phyloP scores from a whole-genome alignment of 495 filamentous ascomycete species.

The Arthonia radiata region DNA sequence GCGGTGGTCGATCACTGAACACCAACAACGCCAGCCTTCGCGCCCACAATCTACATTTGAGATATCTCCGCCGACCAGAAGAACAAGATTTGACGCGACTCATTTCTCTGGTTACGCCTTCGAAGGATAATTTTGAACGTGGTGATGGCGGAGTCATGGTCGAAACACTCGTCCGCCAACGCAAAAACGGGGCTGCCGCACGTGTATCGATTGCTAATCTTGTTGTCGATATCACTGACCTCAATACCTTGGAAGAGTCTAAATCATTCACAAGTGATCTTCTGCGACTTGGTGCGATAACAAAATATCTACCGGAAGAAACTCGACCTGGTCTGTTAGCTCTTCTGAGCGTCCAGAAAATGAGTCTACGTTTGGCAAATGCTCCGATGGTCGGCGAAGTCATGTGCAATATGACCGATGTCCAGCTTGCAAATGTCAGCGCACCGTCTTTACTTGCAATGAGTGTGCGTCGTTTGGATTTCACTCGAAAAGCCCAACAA shows the following conservation, averaged over 20 bases:
- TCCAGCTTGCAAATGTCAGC: constrained; percentile 63
- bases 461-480: constrained; percentile 31
- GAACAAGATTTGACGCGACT: constrained; percentile 61
- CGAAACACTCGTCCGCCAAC: constrained; percentile 72
- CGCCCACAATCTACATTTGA: constrained; percentile 39
- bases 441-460: constrained; percentile 59
- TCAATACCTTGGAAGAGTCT: constrained; percentile 49
- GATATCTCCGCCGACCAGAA: constrained; percentile 48
- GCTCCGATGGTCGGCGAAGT: constrained; percentile 45
- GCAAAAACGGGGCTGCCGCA: constrained; percentile 69
- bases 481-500: constrained; percentile 40
- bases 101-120: constrained; percentile 68
- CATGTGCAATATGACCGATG: constrained; percentile 25
- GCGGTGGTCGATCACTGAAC: constrained; percentile 16
- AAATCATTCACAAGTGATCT: no score
- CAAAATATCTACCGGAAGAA: constrained; percentile 90
- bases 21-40: constrained; percentile 26
- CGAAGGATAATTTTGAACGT: constrained; percentile 76
- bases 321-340: constrained; percentile 77
- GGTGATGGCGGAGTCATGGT: constrained; percentile 85
- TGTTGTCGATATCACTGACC: constrained; percentile 27
- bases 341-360: constrained; percentile 34
- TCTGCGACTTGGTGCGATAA: constrained; percentile 55
- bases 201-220: constrained; percentile 38
- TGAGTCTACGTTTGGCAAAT: constrained; percentile 32